Base-by-base conservation (phyloP, 805 yeast species). In the Metschnikowia lochheadii region DNA sequence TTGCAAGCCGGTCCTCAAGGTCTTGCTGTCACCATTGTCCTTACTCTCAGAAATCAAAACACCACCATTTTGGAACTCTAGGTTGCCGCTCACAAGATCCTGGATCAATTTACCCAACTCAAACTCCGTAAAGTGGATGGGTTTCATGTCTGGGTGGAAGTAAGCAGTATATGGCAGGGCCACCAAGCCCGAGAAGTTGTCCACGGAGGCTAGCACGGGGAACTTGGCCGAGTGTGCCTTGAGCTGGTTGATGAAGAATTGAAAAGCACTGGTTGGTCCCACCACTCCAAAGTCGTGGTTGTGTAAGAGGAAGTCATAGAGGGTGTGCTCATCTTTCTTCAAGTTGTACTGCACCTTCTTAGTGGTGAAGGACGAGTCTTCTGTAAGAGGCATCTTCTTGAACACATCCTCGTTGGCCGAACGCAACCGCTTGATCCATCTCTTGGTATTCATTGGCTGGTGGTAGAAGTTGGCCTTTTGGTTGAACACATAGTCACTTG, bases 391-490 rank as follows among this genome's bases (percentile, higher is more conserved):
- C 60, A 73, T 59, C 40, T 68, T 64, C 50, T 63, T 59, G 51
- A 74, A 68, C 1, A 67, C 64, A 2, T 52, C 63, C 49, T 64
- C 65, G 58, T 74, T 74, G 41, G 72, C 69, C 10, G 59, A 57
- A 31, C 72, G 64, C 50, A 70, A 52, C 56, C 81, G 82, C 53
- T 73, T 70, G 53, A 88, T 63, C 64, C 88, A 76, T 44, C 77
- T 75, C 61, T 82, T 81, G 46, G 86, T 69, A 62, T 75, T 80
- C 92, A 86, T 85, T 51, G 92, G 96, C 68, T 90, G 96, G 45
- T 81, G 85, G 65, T 83, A 86, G 39, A 72, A 57, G 20, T 69
- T 65, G 29, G 78, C 62, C 40, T 69, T 68, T 26, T 71, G 66
- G 65, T 84, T 85, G 55, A 66, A 78, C 53, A 78, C 74, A 61